Conservation (phyloP, 148 eudicot species). For the Camellia sinensis region DNA sequence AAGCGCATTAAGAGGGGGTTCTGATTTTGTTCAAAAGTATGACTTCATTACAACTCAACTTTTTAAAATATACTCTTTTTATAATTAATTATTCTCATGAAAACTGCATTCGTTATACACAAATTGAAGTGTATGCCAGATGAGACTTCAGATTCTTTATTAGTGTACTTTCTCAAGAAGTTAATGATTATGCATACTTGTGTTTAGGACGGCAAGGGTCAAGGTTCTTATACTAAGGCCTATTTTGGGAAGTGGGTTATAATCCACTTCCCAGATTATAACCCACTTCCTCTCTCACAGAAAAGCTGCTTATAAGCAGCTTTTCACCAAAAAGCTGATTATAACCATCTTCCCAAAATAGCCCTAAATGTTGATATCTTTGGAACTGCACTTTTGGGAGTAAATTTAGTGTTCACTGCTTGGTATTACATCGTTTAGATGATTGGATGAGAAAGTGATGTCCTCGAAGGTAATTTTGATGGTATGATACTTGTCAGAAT, state of each 20-base stretch:
- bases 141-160: background rate
- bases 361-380: background rate
- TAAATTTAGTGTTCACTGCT: background rate
- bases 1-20: conserved; percentile 84
- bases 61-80: background rate
- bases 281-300: no score
- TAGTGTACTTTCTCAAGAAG: background rate
- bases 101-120: background rate
- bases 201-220: background rate
- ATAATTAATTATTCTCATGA: background rate
- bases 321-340: no score
- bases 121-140: background rate
- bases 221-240: background rate
- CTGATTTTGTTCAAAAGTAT: conserved; percentile 72
- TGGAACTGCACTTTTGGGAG: no score
- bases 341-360: no score
- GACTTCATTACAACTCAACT: conserved; percentile 17
- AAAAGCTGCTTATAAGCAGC: no score
- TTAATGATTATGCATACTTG: background rate
- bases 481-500: background rate
- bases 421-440: background rate
- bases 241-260: no score
- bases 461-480: background rate
- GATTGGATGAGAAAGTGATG: background rate
- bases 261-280: no score